Conservation (phyloP, 73 alveolate species). For the Durusdinium trenchii region DNA sequence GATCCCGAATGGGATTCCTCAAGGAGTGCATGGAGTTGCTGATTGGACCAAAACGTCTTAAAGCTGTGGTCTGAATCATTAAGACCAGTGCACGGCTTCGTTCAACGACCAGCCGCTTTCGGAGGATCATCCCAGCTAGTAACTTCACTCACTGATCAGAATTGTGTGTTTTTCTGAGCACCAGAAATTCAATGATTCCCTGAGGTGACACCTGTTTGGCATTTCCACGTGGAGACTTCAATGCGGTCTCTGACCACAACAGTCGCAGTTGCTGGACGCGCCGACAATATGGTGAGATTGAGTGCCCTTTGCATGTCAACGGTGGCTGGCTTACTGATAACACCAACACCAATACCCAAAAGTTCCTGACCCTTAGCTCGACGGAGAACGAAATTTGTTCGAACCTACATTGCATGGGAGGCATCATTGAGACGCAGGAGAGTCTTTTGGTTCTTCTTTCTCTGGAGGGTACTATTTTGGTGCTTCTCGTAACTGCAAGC, state of each 20-base stretch:
- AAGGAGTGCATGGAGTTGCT: background rate
- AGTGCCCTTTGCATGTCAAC: background rate
- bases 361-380: background rate
- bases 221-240: conserved; percentile 19
- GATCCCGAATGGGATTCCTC: conserved; percentile 9
- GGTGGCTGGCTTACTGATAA: background rate
- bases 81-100: background rate
- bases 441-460: too few species aligned
- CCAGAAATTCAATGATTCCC: background rate
- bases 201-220: background rate
- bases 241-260: conserved; percentile 36
- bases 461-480: too few species aligned
- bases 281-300: background rate
- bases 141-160: background rate
- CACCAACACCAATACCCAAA: background rate
- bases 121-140: background rate
- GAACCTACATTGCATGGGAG: conserved; percentile 40
- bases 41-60: background rate
- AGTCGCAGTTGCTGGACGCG: conserved; percentile 20
- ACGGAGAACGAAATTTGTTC: conserved; percentile 18
- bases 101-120: background rate
- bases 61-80: background rate
- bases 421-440: conserved; percentile 29
- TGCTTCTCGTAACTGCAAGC: too few species aligned
- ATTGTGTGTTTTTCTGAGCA: background rate